Percentiles rank a stretch among this genome's conserved stretches.
Conservation (phyloP, 345 rosid genomes). For the Camelina sativa region DNA sequence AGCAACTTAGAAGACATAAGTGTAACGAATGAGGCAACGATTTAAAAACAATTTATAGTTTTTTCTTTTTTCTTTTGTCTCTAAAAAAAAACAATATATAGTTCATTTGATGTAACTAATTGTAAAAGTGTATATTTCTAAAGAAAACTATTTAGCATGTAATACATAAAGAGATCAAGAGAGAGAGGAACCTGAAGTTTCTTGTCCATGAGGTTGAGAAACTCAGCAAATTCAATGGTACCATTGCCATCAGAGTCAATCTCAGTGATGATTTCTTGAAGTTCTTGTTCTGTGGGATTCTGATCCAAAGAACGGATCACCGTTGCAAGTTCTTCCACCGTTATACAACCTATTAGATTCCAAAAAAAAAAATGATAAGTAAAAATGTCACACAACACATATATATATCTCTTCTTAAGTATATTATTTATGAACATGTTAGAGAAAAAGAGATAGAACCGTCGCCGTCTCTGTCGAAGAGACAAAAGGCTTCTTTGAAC, state of each 20-base stretch:
- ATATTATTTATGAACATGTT: neutral
- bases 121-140: neutral
- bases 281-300: slow-evolving; percentile 68
- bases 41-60: neutral
- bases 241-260: slow-evolving; percentile 65
- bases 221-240: slow-evolving; percentile 69
- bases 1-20: slow-evolving; percentile 5
- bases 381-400: neutral
- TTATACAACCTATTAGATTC: slow-evolving; percentile 59
- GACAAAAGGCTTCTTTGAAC: slow-evolving; percentile 70
- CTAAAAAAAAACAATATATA: slow-evolving; percentile 1
- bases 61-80: neutral
- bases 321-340: slow-evolving; percentile 57
- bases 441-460: slow-evolving; percentile 47
- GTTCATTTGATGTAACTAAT: neutral
- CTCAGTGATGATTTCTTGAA: slow-evolving; percentile 63
- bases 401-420: neutral
- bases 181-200: slow-evolving; percentile 59
- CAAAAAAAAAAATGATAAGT: neutral
- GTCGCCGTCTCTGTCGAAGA: slow-evolving; percentile 81
- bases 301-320: slow-evolving; percentile 59
- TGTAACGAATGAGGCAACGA: slow-evolving; percentile 3
- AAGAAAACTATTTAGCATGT: neutral
- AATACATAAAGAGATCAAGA: neutral
- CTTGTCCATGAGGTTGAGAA: slow-evolving; percentile 69